Conservation (phyloP, 768 basidiomycete genomes). For the Cystobasidium tubakii region DNA sequence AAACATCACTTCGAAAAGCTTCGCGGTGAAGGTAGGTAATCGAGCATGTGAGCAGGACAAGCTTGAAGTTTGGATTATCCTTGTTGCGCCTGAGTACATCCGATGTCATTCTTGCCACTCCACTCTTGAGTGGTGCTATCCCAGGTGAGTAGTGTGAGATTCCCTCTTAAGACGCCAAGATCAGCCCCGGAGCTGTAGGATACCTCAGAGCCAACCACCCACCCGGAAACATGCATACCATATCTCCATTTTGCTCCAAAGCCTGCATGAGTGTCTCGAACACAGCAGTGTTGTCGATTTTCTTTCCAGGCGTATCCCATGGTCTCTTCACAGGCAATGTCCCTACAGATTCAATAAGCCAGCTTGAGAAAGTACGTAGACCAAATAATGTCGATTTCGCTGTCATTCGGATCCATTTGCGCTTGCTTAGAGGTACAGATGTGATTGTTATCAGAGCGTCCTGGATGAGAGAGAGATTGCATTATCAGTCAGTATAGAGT, state of each 20-base stretch:
- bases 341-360: conserved; percentile 82
- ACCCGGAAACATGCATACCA: conserved; percentile 47
- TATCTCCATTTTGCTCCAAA: conserved; percentile 37
- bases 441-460: conserved; percentile 9
- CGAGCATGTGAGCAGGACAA: conserved; percentile 36
- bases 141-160: conserved; percentile 75
- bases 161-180: too few species aligned
- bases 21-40: conserved; percentile 62
- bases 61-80: conserved; percentile 55
- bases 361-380: conserved; percentile 72
- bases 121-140: conserved; percentile 82
- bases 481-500: conserved; percentile 7
- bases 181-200: too few species aligned
- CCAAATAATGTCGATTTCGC: conserved; percentile 85
- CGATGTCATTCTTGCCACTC: conserved; percentile 75
- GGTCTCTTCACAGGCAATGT: conserved; percentile 74
- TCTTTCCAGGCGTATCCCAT: conserved; percentile 60
- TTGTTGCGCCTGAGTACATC: conserved; percentile 67
- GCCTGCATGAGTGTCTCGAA: conserved; percentile 60
- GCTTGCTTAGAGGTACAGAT: conserved; percentile 47
- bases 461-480: not conserved
- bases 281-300: conserved; percentile 61
- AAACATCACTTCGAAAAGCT: conserved; percentile 78
- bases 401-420: conserved; percentile 71
- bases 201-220: too few species aligned